Base-by-base conservation (phyloP, 208 protist species). In the Trypanosoma avium region DNA sequence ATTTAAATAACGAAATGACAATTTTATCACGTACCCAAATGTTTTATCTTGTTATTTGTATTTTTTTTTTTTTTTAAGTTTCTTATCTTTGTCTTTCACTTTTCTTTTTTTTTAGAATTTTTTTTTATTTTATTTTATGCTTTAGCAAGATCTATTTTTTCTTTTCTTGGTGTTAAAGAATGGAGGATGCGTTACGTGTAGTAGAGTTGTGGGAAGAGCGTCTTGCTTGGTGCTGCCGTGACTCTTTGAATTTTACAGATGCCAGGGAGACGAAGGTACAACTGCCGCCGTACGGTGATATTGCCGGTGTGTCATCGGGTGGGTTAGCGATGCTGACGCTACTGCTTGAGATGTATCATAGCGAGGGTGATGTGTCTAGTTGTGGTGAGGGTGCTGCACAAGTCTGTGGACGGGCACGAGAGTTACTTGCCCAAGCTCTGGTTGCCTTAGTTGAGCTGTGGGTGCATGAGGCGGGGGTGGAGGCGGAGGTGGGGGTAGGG, bases 361-460 rank as follows among this genome's bases (percentile, higher is more conserved):
- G 38, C n/a, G 49, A 35, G 49, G 19, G 1, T 5, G 36, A 29
- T 10, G 13, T 0, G 1, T 30, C 26, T 38, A 21, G 12, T 43
- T 19, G 24, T 22, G 49, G 32, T 15, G 49, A 5, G 49, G 47
- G 48, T 22, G 21, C 29, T n/a, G 46, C 6, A 35, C 26, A 7
- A 26, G 36, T 49, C 36, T 26, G 17, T 17, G 24, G 21, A 26
- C 7, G 49, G 17, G 5, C 52, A 19, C 17, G 3, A 4, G 48
- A 58, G 49, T n/a, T 67, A 22, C 47, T 67, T 30, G 49, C 35
- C 3, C 43, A 57, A 36, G 49, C 24, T 15, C 36, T 67, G 9
- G n/a, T 67, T 58, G 13, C 9, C 13, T 36, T 58, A 24, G 30
- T 67, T 13, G 48, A 67, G 48, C 47, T 17, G 7, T 64, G 40